phyloP scores from a whole-genome alignment of 345 rosid species.

The Brassica carinata region DNA sequence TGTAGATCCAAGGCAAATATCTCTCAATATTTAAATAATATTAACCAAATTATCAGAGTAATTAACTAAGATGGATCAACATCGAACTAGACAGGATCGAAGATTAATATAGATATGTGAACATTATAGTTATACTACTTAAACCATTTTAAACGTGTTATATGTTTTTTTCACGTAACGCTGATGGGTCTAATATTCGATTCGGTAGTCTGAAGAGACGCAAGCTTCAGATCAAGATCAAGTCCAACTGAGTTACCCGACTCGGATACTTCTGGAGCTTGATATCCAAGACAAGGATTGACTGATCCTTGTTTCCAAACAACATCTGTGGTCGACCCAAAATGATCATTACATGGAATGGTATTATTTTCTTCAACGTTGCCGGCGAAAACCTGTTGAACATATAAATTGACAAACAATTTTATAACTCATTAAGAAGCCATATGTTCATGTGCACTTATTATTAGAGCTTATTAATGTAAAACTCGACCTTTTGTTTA shows the following conservation, averaged over 20 bases:
- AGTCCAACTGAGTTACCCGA: constrained; percentile 28
- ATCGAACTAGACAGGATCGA: constrained; percentile 4
- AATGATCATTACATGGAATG: constrained; percentile 16
- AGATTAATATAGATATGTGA: not conserved
- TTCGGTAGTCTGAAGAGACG: constrained; percentile 30
- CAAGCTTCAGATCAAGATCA: constrained; percentile 43
- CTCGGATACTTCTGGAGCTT: constrained; percentile 11
- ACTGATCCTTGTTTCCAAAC: constrained; percentile 32
- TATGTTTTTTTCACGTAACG: constrained; percentile 29
- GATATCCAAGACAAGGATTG: not conserved
- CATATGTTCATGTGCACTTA: not conserved
- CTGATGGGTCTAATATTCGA: constrained; percentile 33
- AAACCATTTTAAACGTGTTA: constrained; percentile 6
- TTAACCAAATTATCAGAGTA: constrained; percentile 14
- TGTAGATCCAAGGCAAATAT: not conserved
- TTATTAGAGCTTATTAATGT: not conserved
- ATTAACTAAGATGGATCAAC: constrained; percentile 11
- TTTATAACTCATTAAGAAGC: not conserved
- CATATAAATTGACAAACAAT: constrained; percentile 12
- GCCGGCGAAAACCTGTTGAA: constrained; percentile 37
- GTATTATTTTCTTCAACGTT: constrained; percentile 27
- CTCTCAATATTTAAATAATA: not conserved
- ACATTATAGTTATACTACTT: not conserved
- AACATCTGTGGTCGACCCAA: constrained; percentile 18
- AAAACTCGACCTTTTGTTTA: not conserved